These are phyloP conservation scores for Coprinopsis cinerea DNA, from an alignment of 768 basidiomycete species.

Conservation along the genomic window DNA sequence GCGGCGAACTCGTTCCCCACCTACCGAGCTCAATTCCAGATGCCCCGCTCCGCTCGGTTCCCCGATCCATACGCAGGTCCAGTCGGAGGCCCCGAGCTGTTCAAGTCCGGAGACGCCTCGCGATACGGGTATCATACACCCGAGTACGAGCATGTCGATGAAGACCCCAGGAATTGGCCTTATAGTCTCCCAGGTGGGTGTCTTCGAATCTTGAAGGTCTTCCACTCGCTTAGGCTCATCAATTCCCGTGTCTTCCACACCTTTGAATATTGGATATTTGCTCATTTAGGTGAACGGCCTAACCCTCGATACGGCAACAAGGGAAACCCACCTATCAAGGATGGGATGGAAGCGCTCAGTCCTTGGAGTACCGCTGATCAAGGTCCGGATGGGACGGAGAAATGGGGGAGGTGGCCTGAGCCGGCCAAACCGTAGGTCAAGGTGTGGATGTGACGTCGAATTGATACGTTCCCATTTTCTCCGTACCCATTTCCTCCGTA, in stretches of 20 bases:
- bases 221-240: no score
- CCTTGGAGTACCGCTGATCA: conserved; percentile 6
- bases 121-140: conserved; percentile 3
- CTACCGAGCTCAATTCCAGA: no score
- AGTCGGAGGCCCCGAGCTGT: neutral
- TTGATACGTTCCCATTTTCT: no score
- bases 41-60: no score
- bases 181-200: conserved; percentile 1
- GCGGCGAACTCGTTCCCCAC: no score
- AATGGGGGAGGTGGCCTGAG: conserved; percentile 3
- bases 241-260: no score
- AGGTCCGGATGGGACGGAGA: conserved; percentile 9
- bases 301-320: conserved; percentile 6
- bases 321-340: conserved; percentile 5
- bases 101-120: conserved; percentile 7
- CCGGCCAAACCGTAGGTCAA: neutral
- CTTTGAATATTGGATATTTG: no score
- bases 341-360: conserved; percentile 4
- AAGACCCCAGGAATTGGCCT: neutral
- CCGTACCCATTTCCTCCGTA: no score
- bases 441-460: neutral
- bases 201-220: no score
- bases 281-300: neutral
- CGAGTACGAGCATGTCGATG: conserved; percentile 4
- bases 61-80: conserved; percentile 5